These are phyloP conservation scores for Chaetoceros muelleri DNA, from an alignment of 108 stramenopile genomes.

Conservation along the genomic window DNA sequence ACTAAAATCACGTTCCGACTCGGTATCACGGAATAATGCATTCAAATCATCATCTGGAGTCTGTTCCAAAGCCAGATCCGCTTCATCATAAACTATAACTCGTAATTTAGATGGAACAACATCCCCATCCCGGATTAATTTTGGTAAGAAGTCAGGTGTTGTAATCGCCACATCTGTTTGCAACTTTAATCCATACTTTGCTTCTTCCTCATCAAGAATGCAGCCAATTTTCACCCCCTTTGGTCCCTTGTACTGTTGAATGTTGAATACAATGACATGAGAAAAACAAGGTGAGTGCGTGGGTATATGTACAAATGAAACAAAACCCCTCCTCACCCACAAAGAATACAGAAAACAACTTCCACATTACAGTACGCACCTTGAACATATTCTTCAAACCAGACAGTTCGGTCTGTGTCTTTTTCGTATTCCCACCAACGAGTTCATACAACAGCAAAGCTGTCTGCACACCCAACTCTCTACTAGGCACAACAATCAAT, in stretches of 20 bases:
- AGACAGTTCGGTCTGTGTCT: slow-evolving; percentile 23
- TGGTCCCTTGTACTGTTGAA: slow-evolving; percentile 56
- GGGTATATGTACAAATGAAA: neutral
- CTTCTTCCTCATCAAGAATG: slow-evolving; percentile 70
- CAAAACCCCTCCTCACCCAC: too few relatives aligned
- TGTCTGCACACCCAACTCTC: slow-evolving; percentile 88
- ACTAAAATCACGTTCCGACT: slow-evolving; percentile 35
- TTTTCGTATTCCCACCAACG: slow-evolving; percentile 61
- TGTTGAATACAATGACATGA: neutral
- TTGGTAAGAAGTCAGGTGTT: slow-evolving; percentile 58
- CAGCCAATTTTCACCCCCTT: slow-evolving; percentile 78
- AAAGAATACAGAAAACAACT: too few relatives aligned
- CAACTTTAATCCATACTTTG: slow-evolving; percentile 64
- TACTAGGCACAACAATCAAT: slow-evolving; percentile 84
- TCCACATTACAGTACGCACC: too few relatives aligned
- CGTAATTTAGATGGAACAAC: slow-evolving; percentile 58
- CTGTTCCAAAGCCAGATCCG: slow-evolving; percentile 75
- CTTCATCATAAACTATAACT: slow-evolving; percentile 67
- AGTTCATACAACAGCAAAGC: slow-evolving; percentile 53
- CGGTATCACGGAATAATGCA: slow-evolving; percentile 33
- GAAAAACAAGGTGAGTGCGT: neutral
- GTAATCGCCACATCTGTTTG: slow-evolving; percentile 82
- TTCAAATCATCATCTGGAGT: slow-evolving; percentile 35
- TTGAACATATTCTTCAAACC: slow-evolving; percentile 61
- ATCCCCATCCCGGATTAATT: slow-evolving; percentile 63